Evolutionary conservation across 371 early-diverging fungal species (phyloP).

Genomic region (Mortierella sp.): DNA sequence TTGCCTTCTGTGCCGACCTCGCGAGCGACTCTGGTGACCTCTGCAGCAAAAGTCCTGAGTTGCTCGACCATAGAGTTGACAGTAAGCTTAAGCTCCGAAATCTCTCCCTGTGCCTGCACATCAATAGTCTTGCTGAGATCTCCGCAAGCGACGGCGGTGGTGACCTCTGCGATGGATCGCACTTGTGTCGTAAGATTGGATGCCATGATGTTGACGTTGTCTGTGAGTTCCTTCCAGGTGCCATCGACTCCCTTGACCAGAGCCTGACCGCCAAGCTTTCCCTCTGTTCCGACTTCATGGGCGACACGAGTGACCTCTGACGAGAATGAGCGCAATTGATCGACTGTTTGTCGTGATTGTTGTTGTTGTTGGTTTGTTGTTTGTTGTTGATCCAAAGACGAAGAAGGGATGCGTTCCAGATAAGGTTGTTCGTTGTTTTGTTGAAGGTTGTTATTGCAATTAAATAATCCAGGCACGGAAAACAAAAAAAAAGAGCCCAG

Average conservation of each 20-base stretch:
- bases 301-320: constrained; percentile 70
- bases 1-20: constrained; percentile 70
- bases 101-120: constrained; percentile 58
- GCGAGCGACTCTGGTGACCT: constrained; percentile 69
- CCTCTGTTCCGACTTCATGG: constrained; percentile 68
- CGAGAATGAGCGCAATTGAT: constrained; percentile 62
- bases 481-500: neutral
- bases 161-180: constrained; percentile 60
- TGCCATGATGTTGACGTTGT: constrained; percentile 66
- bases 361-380: neutral
- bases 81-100: constrained; percentile 63
- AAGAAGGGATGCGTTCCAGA: neutral
- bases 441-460: neutral
- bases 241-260: constrained; percentile 62
- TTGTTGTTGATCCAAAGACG: neutral
- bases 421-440: neutral
- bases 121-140: constrained; percentile 70
- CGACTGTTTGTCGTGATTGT: constrained; percentile 36
- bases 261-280: constrained; percentile 62
- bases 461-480: neutral
- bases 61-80: constrained; percentile 77
- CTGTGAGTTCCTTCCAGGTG: constrained; percentile 64
- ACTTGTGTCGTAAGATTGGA: constrained; percentile 52
- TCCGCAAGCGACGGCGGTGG: constrained; percentile 67
- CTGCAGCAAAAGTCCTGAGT: constrained; percentile 60